A percentile compares a stretch with the other conserved stretches of the same genome.
Evolutionary conservation across 495 filamentous ascomycete genomes (phyloP).

Genomic region (Glutinoglossum americanum): DNA sequence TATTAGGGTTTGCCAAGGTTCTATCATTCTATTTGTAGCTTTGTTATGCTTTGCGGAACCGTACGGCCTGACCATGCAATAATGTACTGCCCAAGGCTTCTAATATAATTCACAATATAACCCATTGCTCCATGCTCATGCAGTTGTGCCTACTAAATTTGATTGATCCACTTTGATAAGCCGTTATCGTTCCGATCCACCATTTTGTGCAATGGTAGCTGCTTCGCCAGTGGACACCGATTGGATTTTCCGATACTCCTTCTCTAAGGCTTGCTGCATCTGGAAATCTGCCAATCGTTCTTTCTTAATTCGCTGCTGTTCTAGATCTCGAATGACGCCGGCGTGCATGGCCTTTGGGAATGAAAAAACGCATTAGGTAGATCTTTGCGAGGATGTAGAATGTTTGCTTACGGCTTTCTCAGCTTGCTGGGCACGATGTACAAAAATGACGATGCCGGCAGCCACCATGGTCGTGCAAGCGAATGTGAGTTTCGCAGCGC

Average conservation of each 20-base stretch:
- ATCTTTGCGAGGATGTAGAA: conserved; percentile 1
- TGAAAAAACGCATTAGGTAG: not conserved
- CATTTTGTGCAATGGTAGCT: not conserved
- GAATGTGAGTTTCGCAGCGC: conserved; percentile 69
- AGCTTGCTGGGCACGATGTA: conserved; percentile 69
- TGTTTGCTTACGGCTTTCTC: conserved; percentile 52
- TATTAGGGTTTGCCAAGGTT: too few species aligned
- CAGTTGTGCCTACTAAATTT: not conserved
- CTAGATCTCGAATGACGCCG: conserved; percentile 84
- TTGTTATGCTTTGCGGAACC: too few species aligned
- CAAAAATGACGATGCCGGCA: conserved; percentile 55
- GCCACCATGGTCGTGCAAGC: conserved; percentile 55
- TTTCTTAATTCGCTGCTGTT: conserved; percentile 73
- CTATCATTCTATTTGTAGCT: too few species aligned
- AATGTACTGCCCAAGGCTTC: too few species aligned
- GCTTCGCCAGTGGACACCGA: conserved; percentile 25
- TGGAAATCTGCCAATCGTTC: conserved; percentile 78
- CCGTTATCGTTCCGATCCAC: not conserved
- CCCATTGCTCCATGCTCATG: not conserved
- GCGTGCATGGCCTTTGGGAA: conserved; percentile 69
- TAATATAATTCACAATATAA: not conserved
- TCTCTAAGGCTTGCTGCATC: conserved; percentile 63
- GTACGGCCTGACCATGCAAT: too few species aligned
- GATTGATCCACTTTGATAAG: not conserved
- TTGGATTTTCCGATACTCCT: conserved; percentile 80